Conservation (phyloP, 2,329 filamentous ascomycete species). For the Apiospora sp. region DNA sequence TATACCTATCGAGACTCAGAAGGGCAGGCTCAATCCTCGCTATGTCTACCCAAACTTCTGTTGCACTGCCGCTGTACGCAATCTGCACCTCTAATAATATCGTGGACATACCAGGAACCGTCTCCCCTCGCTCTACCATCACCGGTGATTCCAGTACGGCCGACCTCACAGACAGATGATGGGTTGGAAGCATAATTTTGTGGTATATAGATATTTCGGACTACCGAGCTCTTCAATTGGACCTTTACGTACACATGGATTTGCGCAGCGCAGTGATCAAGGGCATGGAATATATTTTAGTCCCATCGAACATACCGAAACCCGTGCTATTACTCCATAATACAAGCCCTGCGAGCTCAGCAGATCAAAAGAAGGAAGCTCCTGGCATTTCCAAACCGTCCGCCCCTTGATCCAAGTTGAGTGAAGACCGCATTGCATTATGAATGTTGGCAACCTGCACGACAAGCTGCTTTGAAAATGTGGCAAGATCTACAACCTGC, state of each 20-base stretch:
- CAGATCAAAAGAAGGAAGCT: constrained; percentile 6
- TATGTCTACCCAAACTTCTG: background rate
- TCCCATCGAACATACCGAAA: background rate
- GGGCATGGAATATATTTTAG: background rate
- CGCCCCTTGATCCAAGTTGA: background rate
- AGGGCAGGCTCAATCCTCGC: constrained; percentile 7
- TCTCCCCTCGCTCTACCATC: constrained; percentile 1
- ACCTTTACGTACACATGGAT: background rate
- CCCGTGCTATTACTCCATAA: background rate
- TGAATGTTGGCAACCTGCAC: background rate
- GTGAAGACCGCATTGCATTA: background rate
- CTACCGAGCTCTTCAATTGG: background rate
- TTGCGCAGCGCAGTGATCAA: too few relatives aligned
- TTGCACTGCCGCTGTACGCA: background rate
- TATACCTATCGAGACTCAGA: constrained; percentile 5
- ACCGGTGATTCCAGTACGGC: background rate
- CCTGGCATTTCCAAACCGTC: background rate
- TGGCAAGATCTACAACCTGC: background rate
- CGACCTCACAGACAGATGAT: background rate
- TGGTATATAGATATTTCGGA: background rate
- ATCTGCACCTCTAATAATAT: background rate
- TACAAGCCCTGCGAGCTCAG: background rate
- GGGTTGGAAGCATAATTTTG: background rate
- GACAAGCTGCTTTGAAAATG: background rate
- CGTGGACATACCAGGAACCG: background rate